phyloP scores from a whole-genome alignment of 768 basidiomycete species.

The Leccinum obscurum region DNA sequence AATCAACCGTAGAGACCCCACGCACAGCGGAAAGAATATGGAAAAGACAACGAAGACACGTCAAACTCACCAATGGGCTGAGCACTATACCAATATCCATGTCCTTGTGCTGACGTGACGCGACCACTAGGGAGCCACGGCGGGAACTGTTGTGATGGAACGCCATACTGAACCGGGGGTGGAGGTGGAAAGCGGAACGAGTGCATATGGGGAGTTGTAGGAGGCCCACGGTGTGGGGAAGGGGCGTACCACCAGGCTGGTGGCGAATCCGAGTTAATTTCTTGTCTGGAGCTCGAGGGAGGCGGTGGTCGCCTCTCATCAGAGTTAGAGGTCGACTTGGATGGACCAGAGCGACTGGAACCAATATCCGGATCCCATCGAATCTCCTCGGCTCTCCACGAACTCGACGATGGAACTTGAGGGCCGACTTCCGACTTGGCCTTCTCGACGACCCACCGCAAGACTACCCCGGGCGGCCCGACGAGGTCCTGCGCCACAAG shows the following conservation, averaged over 20 bases:
- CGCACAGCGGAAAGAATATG: not conserved
- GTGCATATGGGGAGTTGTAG: not conserved
- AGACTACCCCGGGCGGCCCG: slow-evolving; percentile 18
- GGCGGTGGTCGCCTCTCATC: slow-evolving; percentile 3
- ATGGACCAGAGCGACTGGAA: not conserved
- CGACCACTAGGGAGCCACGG: slow-evolving; percentile 17
- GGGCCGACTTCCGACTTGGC: not conserved
- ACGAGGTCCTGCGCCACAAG: slow-evolving; percentile 22
- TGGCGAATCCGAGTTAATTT: slow-evolving; percentile 14
- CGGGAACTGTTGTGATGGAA: slow-evolving; percentile 17
- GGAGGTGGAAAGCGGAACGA: slow-evolving; percentile 16
- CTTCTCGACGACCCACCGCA: slow-evolving; percentile 6
- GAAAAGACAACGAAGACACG: slow-evolving; percentile 2
- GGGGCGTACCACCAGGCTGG: slow-evolving; percentile 11
- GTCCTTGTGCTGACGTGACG: slow-evolving; percentile 14
- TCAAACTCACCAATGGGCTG: slow-evolving; percentile 21
- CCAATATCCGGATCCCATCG: slow-evolving; percentile 20
- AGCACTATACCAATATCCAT: slow-evolving; percentile 24
- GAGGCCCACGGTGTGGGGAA: slow-evolving; percentile 11
- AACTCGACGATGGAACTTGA: not conserved
- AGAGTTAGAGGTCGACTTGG: not conserved
- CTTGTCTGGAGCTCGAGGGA: slow-evolving; percentile 5
- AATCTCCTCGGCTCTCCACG: not conserved
- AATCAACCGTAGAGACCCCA: not conserved
- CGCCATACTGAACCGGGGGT: slow-evolving; percentile 11